Evolutionary conservation across 1,139 yeast species (phyloP).

Genomic region (Tardiomyces digboiensis): DNA sequence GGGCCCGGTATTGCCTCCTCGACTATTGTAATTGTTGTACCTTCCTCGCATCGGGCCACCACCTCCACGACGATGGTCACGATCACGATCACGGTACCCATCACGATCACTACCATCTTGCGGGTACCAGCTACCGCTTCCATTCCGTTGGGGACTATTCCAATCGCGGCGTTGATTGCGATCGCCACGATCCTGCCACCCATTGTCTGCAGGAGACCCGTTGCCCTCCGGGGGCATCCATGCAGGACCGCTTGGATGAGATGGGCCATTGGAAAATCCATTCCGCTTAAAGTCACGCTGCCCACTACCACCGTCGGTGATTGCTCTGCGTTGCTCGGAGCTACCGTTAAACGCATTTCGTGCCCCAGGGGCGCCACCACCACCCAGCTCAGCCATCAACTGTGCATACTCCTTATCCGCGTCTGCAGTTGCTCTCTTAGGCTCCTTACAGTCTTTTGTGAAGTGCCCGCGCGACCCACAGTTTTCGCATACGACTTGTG

Average conservation of each 20-base stretch:
- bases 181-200: no score
- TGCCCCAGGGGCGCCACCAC: conserved; percentile 20
- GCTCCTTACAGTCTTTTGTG: conserved; percentile 70
- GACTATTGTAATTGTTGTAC: conserved; percentile 7
- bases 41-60: conserved; percentile 11
- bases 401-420: conserved; percentile 41
- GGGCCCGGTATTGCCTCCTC: conserved; percentile 4
- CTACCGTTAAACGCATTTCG: neutral
- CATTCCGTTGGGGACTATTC: neutral
- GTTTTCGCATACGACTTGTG: conserved; percentile 57
- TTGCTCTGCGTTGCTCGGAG: neutral
- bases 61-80: conserved; percentile 1
- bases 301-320: neutral
- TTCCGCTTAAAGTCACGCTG: no score
- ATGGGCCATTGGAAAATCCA: no score
- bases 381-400: conserved; percentile 41
- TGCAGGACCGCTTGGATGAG: no score
- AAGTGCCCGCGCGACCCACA: conserved; percentile 86
- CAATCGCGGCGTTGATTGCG: no score
- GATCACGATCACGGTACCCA: neutral
- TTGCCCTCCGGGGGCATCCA: no score
- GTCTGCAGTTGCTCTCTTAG: conserved; percentile 14
- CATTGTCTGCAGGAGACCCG: no score
- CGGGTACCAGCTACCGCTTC: neutral
- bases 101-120: neutral